Evolutionary conservation across 768 basidiomycete species (phyloP).

Genomic region (Pseudohyphozyma bogoriensis): DNA sequence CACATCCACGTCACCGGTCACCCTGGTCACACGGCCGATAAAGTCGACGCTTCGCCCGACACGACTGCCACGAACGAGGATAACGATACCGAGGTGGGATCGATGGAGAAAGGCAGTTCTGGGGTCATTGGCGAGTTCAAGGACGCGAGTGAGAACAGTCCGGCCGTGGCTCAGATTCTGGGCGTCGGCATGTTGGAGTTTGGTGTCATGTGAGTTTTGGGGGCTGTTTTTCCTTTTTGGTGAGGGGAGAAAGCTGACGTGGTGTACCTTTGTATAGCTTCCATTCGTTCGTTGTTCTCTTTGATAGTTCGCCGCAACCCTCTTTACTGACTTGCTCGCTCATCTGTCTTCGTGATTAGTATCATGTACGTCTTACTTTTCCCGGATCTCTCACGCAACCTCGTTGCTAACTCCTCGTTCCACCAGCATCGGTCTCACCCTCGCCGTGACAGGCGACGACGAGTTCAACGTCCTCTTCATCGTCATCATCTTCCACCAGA

Average conservation of each 20-base stretch:
- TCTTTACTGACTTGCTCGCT: too few species aligned
- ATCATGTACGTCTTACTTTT: neutral
- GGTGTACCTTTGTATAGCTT: too few species aligned
- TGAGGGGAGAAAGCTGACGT: too few species aligned
- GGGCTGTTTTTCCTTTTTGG: too few species aligned
- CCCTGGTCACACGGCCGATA: neutral
- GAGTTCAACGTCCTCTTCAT: slow-evolving; percentile 38
- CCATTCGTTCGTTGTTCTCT: too few species aligned
- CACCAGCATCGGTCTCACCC: slow-evolving; percentile 40
- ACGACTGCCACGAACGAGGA: neutral
- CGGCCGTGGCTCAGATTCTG: slow-evolving; percentile 11
- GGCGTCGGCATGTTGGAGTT: neutral
- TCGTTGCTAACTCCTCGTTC: neutral
- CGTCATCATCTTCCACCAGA: slow-evolving; percentile 21
- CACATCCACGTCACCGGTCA: neutral
- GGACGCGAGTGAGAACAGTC: slow-evolving; percentile 27
- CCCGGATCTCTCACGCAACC: neutral
- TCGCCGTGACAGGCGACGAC: slow-evolving; percentile 34
- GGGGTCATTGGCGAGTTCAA: neutral
- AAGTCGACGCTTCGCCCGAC: neutral
- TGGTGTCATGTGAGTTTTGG: neutral
- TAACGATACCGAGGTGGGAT: neutral
- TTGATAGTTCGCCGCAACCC: too few species aligned
- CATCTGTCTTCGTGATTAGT: too few species aligned
- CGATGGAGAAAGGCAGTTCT: slow-evolving; percentile 1